Base-by-base conservation (phyloP, 1,139 yeast genomes). In the Debaryomyces psychrophilus region DNA sequence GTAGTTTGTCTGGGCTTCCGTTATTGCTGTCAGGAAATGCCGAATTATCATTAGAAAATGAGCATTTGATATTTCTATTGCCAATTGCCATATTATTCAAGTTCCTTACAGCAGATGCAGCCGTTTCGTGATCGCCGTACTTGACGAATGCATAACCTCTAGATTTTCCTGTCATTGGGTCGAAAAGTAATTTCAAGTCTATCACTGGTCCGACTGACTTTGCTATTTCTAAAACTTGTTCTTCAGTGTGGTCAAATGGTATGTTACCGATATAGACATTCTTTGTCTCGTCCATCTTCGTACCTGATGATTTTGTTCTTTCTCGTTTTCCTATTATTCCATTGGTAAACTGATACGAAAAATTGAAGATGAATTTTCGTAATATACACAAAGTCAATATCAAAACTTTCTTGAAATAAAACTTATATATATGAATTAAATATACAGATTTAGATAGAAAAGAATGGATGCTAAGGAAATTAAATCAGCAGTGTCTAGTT, bases 61-160 rank as follows among this genome's bases (percentile, higher is more conserved):
- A 87, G 56, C 96, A 95, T 54, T 86, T 82, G 44, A 92, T 67
- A 39, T 71, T 73, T 50, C 96, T 71, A 48, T 82, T 81, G 0
- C 96, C 96, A 41, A 92, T 79, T 26, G 81, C 77, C 67, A 86
- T 85, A 54, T 89, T 87, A 64, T 89, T 88, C 55, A 92, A 71
- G 67, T 92, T 93, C 49, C 98, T 73, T 15, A 90, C 96, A 0
- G 98, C 98, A 12, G 95, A 85, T 1, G 89, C 84, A 1, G 97
- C 97, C 0, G 97, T 87, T 56, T 88, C 96, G 41, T 64, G 62
- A 55, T 76, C 92, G 43, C 77, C 80, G 61, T 87, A 92, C 55
- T 87, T 92, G 17, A 92, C 85, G 57, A 87, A 88, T 2, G 96
- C 97, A 64, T 82, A 89, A 1, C 98, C 98, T 64, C 87, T 90